phyloP scores from a whole-genome alignment of 169 alveolate genomes.

The Besnoitia besnoiti region DNA sequence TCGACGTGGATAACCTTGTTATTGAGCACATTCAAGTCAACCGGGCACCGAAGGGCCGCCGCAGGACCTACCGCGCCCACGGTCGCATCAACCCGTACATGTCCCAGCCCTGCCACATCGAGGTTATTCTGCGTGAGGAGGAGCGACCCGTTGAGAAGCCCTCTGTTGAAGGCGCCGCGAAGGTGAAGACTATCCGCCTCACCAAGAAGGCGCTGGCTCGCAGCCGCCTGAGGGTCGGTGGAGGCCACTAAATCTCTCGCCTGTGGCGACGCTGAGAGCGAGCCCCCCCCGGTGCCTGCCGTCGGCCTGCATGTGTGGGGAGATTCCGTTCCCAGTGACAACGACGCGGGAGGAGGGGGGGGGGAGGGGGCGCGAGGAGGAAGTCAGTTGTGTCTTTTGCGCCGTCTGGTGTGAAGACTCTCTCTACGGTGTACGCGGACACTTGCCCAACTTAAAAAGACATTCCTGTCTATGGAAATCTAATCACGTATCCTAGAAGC shows the following conservation, averaged over 20 bases:
- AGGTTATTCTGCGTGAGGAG: constrained; percentile 86
- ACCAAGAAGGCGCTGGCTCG: constrained; percentile 84
- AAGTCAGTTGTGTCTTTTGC: neutral
- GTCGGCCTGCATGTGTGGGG: too few species aligned
- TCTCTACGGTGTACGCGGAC: neutral
- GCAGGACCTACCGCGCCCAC: constrained; percentile 99
- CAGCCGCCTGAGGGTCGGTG: constrained; percentile 73
- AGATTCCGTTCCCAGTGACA: neutral
- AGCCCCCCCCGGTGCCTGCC: too few species aligned
- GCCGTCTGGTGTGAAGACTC: neutral
- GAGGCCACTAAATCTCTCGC: constrained; percentile 55
- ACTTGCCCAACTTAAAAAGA: neutral
- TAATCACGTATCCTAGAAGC: neutral
- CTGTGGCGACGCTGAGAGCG: too few species aligned
- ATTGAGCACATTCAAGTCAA: constrained; percentile 93
- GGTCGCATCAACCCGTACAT: constrained; percentile 95
- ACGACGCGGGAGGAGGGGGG: neutral
- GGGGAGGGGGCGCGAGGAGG: neutral
- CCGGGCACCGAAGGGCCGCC: constrained; percentile 96
- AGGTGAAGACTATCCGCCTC: constrained; percentile 76
- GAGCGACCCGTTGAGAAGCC: constrained; percentile 84
- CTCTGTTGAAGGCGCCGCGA: constrained; percentile 64
- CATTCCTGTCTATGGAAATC: neutral
- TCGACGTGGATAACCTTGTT: constrained; percentile 90
- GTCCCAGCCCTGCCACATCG: constrained; percentile 91